A percentile compares a stretch with the other conserved stretches of the same genome.
phyloP scores from a whole-genome alignment of 768 basidiomycete species.

The Russula earlei region DNA sequence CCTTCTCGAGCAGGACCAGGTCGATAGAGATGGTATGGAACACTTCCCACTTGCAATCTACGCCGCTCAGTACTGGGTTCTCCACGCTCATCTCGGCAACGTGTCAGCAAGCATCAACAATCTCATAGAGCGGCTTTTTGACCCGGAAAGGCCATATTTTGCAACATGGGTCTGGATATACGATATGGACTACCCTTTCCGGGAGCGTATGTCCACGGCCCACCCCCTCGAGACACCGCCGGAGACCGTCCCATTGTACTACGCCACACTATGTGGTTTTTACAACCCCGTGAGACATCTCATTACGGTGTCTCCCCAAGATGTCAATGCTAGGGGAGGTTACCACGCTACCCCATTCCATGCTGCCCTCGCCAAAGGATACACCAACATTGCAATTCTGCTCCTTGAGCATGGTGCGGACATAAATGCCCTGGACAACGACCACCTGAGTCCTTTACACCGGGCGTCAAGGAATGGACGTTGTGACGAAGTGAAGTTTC shows the following conservation, averaged over 20 bases:
- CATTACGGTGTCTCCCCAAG: neutral
- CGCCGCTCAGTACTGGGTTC: slow-evolving; percentile 2
- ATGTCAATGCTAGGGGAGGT: neutral
- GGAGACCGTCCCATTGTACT: neutral
- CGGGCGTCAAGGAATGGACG: neutral
- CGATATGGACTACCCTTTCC: neutral
- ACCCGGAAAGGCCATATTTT: neutral
- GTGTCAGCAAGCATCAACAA: neutral
- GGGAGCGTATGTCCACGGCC: neutral
- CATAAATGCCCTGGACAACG: neutral
- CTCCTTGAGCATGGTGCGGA: neutral
- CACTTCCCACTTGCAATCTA: neutral
- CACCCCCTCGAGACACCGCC: neutral
- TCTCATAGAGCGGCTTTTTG: neutral
- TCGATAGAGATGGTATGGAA: neutral
- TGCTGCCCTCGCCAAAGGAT: neutral
- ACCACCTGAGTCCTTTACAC: neutral
- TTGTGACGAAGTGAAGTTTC: neutral
- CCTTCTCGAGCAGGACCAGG: neutral
- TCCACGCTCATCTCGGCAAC: neutral
- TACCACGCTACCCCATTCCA: neutral
- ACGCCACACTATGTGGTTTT: slow-evolving; percentile 3
- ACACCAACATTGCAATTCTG: neutral
- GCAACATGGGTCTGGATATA: slow-evolving; percentile 1
- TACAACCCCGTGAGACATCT: neutral